These are phyloP conservation scores for Cercospora nicotianae DNA, from an alignment of 2,329 filamentous ascomycete species.

Conservation along the genomic window DNA sequence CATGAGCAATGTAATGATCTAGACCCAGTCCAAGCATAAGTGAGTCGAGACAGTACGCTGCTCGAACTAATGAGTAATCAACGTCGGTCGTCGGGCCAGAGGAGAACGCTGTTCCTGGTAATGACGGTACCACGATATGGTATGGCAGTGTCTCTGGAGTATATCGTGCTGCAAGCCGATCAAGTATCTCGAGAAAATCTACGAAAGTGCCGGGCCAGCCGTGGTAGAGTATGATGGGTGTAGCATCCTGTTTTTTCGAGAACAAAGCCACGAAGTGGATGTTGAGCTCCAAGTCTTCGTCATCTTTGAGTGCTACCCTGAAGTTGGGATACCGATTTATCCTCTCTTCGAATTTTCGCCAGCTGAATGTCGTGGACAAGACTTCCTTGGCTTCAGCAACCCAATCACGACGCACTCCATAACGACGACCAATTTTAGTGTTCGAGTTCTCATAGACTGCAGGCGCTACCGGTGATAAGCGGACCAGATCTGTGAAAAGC, in stretches of 20 bases:
- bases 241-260: conserved; percentile 46
- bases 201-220: conserved; percentile 41
- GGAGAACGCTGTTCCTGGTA: conserved; percentile 54
- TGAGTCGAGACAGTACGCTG: conserved; percentile 47
- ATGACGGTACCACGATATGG: conserved; percentile 55
- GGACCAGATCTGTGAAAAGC: conserved; percentile 49
- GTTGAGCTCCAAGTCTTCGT: conserved; percentile 39
- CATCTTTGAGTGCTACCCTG: conserved; percentile 45
- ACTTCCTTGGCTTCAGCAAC: conserved; percentile 40
- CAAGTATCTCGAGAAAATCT: conserved; percentile 35
- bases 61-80: conserved; percentile 35
- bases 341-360: conserved; percentile 43
- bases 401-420: conserved; percentile 52
- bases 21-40: conserved; percentile 55
- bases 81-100: conserved; percentile 36
- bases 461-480: conserved; percentile 50
- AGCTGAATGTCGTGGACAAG: conserved; percentile 37
- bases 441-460: conserved; percentile 48
- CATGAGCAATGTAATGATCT: conserved; percentile 53
- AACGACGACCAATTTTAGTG: conserved; percentile 31
- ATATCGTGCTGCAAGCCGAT: conserved; percentile 43
- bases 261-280: conserved; percentile 58
- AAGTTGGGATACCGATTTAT: conserved; percentile 57
- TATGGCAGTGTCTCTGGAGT: conserved; percentile 52
- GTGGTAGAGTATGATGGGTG: conserved; percentile 38